A percentile compares a stretch with the other conserved stretches of the same genome.
phyloP scores from a whole-genome alignment of 495 filamentous ascomycete genomes.

The Diplogelasinospora grovesii region DNA sequence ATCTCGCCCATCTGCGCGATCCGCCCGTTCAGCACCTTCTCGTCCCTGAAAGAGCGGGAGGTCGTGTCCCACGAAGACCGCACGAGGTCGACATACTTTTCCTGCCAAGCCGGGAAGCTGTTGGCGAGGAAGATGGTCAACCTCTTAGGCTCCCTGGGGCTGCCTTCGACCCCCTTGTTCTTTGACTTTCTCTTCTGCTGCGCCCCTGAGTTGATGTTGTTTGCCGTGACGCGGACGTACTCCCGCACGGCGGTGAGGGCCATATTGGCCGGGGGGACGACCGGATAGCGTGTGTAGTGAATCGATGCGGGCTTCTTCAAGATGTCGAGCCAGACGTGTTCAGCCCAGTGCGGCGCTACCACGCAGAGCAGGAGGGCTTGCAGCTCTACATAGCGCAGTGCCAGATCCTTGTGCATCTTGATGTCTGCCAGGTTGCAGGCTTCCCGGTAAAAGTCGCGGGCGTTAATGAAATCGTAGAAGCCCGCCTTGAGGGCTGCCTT shows the following conservation, averaged over 20 bases:
- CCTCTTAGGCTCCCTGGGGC: constrained; percentile 84
- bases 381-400: constrained; percentile 74
- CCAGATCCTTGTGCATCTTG: constrained; percentile 73
- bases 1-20: constrained; percentile 74
- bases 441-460: constrained; percentile 89
- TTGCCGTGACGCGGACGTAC: constrained; percentile 70
- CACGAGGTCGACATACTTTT: constrained; percentile 79
- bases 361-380: constrained; percentile 53
- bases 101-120: constrained; percentile 81
- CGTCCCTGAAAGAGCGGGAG: constrained; percentile 49
- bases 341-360: constrained; percentile 89
- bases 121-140: constrained; percentile 79
- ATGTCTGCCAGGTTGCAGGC: constrained; percentile 62
- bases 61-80: constrained; percentile 46
- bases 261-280: constrained; percentile 53
- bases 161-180: constrained; percentile 72
- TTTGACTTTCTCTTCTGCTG: constrained; percentile 81
- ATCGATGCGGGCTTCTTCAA: constrained; percentile 68
- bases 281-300: constrained; percentile 73
- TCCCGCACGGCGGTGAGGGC: constrained; percentile 66
- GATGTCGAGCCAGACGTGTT: constrained; percentile 88
- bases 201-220: constrained; percentile 76
- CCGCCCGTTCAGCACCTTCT: constrained; percentile 69
- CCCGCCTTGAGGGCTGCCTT: constrained; percentile 87
- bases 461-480: constrained; percentile 81